Evolutionary conservation across 2,329 filamentous ascomycete species (phyloP).

Genomic region (Pestalotiopsis fici): DNA sequence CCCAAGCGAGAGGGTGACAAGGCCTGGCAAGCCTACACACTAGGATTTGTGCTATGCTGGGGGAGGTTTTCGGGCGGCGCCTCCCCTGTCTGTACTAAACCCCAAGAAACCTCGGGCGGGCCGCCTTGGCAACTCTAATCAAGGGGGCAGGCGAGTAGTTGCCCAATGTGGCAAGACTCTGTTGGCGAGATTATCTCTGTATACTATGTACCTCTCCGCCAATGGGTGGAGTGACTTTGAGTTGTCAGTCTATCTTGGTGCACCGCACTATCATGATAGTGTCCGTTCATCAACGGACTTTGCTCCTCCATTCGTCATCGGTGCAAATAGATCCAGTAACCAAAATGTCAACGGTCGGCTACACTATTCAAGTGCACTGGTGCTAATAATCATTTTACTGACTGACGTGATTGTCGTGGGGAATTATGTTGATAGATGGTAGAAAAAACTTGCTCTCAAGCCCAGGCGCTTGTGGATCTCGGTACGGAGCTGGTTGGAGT

Average conservation of each 20-base stretch:
- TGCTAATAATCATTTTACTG: background rate
- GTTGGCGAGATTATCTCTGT: background rate
- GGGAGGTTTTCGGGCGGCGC: background rate
- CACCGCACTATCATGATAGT: background rate
- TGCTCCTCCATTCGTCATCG: background rate
- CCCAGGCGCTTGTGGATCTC: no score
- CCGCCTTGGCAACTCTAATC: constrained; percentile 24
- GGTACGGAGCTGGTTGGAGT: no score
- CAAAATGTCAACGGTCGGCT: background rate
- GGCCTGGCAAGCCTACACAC: no score
- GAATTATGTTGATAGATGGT: background rate
- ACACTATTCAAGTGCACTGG: background rate
- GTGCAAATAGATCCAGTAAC: background rate
- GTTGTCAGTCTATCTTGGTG: background rate
- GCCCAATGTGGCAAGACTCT: background rate
- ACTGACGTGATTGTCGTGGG: background rate
- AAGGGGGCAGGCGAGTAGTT: background rate
- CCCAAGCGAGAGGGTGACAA: background rate
- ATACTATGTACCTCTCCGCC: no score
- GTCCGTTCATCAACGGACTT: background rate
- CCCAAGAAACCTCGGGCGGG: constrained; percentile 14
- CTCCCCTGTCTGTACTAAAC: background rate
- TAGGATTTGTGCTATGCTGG: no score
- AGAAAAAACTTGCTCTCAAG: no score
- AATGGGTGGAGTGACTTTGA: background rate